phyloP scores from a whole-genome alignment of 1,284 basidiomycete genomes.

The Moesziomyces sp. region DNA sequence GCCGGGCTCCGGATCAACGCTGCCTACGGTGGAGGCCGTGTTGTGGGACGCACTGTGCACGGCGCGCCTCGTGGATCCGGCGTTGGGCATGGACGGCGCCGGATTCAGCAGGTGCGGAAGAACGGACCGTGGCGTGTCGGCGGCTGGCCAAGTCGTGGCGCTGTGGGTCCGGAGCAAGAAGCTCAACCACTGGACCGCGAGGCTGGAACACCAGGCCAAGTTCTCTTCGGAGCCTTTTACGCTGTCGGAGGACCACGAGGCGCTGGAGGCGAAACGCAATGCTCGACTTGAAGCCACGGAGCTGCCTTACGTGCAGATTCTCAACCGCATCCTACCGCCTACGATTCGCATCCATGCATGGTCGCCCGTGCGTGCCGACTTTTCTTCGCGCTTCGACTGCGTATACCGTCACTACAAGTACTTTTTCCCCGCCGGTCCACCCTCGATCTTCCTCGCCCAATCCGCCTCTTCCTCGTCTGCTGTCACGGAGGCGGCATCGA shows the following conservation, averaged over 20 bases:
- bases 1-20: slow-evolving; percentile 69
- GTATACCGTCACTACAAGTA: slow-evolving; percentile 94
- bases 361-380: slow-evolving; percentile 84
- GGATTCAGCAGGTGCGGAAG: slow-evolving; percentile 91
- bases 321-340: slow-evolving; percentile 89
- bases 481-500: slow-evolving; percentile 8
- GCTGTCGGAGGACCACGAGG: slow-evolving; percentile 12
- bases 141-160: slow-evolving; percentile 91
- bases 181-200: slow-evolving; percentile 52
- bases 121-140: slow-evolving; percentile 94
- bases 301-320: slow-evolving; percentile 80
- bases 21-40: slow-evolving; percentile 91
- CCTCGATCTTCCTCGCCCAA: slow-evolving; percentile 32
- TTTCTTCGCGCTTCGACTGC: slow-evolving; percentile 91
- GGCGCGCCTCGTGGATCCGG: slow-evolving; percentile 56
- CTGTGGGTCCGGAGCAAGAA: slow-evolving; percentile 74
- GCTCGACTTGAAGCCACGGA: slow-evolving; percentile 69
- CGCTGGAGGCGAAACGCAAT: slow-evolving; percentile 46
- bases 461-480: background rate
- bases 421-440: slow-evolving; percentile 73
- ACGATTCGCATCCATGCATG: slow-evolving; percentile 93
- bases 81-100: slow-evolving; percentile 71
- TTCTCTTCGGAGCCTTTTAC: background rate
- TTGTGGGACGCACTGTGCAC: slow-evolving; percentile 77
- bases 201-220: slow-evolving; percentile 12